A percentile compares a stretch with the other conserved stretches of the same genome.
phyloP scores from a whole-genome alignment of 441 rosid species.

The Gossypium trilobum region DNA sequence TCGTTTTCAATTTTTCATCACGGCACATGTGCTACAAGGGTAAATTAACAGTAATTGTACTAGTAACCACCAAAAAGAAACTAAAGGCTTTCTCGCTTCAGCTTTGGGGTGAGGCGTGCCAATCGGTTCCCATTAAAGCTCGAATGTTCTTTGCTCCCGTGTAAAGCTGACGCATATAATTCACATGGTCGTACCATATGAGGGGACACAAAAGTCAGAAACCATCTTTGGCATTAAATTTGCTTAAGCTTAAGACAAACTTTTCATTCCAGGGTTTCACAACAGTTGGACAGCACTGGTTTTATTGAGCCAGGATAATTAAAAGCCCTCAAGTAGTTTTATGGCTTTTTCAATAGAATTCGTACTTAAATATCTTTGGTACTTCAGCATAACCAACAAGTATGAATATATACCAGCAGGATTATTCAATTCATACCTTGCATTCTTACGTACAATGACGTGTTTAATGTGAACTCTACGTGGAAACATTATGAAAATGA shows the following conservation, averaged over 20 bases:
- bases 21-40: neutral
- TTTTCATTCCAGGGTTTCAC: conserved; percentile 4
- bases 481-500: neutral
- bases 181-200: neutral
- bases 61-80: neutral
- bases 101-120: neutral
- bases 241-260: conserved; percentile 20
- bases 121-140: conserved; percentile 8
- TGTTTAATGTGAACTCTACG: neutral
- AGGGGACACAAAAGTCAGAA: conserved; percentile 10
- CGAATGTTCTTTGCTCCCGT: conserved; percentile 13
- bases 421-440: neutral
- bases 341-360: neutral
- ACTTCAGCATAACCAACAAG: neutral
- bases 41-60: neutral
- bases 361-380: neutral
- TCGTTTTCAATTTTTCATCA: neutral
- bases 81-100: neutral
- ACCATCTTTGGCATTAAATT: conserved; percentile 4
- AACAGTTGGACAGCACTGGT: neutral
- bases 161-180: neutral
- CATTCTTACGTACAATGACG: neutral
- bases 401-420: neutral
- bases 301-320: neutral
- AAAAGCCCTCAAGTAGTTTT: neutral